A percentile compares a stretch with the other conserved stretches of the same genome.
Evolutionary conservation across 495 filamentous ascomycete genomes (phyloP).

Genomic region (Glutinoglossum americanum): DNA sequence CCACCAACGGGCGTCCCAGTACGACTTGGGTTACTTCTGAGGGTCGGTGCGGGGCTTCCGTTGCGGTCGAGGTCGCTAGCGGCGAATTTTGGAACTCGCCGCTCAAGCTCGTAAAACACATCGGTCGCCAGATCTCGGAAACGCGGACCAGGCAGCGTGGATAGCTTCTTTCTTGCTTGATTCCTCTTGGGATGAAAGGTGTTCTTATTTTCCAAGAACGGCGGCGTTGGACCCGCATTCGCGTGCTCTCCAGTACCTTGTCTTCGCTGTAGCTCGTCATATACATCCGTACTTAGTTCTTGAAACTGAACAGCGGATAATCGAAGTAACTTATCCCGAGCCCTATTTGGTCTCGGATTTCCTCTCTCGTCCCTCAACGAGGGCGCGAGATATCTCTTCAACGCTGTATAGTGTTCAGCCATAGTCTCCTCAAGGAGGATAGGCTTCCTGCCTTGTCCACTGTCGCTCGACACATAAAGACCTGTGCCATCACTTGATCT

Average conservation of each 20-base stretch:
- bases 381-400: slow-evolving; percentile 54
- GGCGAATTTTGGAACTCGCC: slow-evolving; percentile 67
- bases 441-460: slow-evolving; percentile 23
- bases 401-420: slow-evolving; percentile 57
- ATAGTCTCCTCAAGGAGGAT: slow-evolving; percentile 42
- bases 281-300: slow-evolving; percentile 92
- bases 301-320: slow-evolving; percentile 84
- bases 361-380: slow-evolving; percentile 52
- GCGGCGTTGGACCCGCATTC: slow-evolving; percentile 27
- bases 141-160: slow-evolving; percentile 58
- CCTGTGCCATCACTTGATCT: slow-evolving; percentile 56
- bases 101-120: slow-evolving; percentile 84
- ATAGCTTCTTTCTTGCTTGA: slow-evolving; percentile 82
- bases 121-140: slow-evolving; percentile 88
- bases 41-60: slow-evolving; percentile 43
- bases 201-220: slow-evolving; percentile 53
- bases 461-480: slow-evolving; percentile 40
- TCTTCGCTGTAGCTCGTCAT: slow-evolving; percentile 78
- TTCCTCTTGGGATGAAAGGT: slow-evolving; percentile 94
- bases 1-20: slow-evolving; percentile 16
- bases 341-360: slow-evolving; percentile 58
- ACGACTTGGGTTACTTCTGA: slow-evolving; percentile 25
- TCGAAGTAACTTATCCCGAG: slow-evolving; percentile 77
- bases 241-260: slow-evolving; percentile 34
- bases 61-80: slow-evolving; percentile 40